Evolutionary conservation across 2,329 filamentous ascomycete genomes (phyloP), one percentile per base, ranked within the genome.

Genomic region (Tricladium varicosporioides): DNA sequence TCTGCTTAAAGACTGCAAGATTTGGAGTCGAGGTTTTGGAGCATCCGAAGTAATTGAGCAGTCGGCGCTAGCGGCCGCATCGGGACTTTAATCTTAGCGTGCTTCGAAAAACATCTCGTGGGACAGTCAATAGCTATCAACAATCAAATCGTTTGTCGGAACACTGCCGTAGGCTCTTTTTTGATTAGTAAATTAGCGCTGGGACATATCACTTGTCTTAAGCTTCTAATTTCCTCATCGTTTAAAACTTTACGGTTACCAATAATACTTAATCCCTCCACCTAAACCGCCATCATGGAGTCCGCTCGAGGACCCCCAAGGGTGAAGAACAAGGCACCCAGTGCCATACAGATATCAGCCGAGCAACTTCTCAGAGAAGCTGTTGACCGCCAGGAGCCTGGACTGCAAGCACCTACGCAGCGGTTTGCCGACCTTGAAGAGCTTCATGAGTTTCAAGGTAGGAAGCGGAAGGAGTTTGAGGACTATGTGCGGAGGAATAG

Each of bases 311-410:
- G 93, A 67, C 93, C 94, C 57, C 93, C 94, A 11, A 82, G 92
- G 83, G 94, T 99, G 80, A 97, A 97, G 76, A 97, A 99, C 81
- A 99, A 99, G 88, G 91, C 90, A 64, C 83, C 94, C 1, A 93
- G 93, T 76, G 91, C 88, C 43, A 80, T 89, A 57, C 88, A 97
- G 77, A 96, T 99, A 72, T 95, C 90, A 64, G 94, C 94, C 65
- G 94, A 99, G 76, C 94, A 99, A 78, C 87, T 99, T 62, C 86
- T 99, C 45, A 89, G 94, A 66, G 94, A 99, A 79, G 94, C 94
- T 63, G 94, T 97, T 63, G 94, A 99, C 75, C 86, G 94, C 60
- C 94, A 97, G 76, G 94, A 99, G 76, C 86, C 88, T 33, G 84
- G 85, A 43, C 78, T 97, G 53, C 88, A 96, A 74, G 91, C 91